These are phyloP conservation scores for Termitomyces bulborhizus DNA, from an alignment of 768 basidiomycete genomes.

Conservation along the genomic window DNA sequence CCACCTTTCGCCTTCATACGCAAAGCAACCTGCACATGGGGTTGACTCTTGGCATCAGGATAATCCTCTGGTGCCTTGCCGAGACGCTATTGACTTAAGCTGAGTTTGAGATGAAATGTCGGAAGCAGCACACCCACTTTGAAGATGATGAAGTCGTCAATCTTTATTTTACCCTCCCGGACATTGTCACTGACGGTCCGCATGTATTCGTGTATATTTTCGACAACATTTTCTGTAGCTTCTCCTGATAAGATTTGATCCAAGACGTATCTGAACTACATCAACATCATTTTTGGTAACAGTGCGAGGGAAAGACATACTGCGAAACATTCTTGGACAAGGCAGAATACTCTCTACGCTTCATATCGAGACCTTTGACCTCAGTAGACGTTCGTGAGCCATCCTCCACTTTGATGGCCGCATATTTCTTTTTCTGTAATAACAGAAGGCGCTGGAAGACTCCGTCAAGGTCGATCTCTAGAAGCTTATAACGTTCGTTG, in stretches of 20 bases:
- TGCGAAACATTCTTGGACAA: slow-evolving; percentile 91
- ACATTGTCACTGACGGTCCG: slow-evolving; percentile 71
- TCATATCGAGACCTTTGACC: slow-evolving; percentile 98
- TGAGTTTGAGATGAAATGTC: background rate
- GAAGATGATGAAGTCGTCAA: slow-evolving; percentile 94
- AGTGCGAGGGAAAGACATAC: slow-evolving; percentile 40
- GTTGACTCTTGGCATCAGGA: slow-evolving; percentile 90
- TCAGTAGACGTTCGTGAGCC: slow-evolving; percentile 73
- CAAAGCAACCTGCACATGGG: slow-evolving; percentile 94
- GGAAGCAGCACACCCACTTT: slow-evolving; percentile 52
- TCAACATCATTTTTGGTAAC: background rate
- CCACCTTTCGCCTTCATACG: slow-evolving; percentile 82
- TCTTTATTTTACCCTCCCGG: slow-evolving; percentile 64
- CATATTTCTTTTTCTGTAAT: slow-evolving; percentile 99
- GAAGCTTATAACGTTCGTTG: slow-evolving; percentile 90
- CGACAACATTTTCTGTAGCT: slow-evolving; percentile 81
- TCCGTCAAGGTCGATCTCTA: slow-evolving; percentile 95
- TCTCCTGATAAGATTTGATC: slow-evolving; percentile 91
- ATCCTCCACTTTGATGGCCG: slow-evolving; percentile 92
- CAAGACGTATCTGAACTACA: slow-evolving; percentile 67
- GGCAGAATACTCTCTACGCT: slow-evolving; percentile 89
- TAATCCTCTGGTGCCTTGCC: slow-evolving; percentile 98
- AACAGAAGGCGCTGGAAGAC: slow-evolving; percentile 90
- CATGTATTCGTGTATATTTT: slow-evolving; percentile 90
- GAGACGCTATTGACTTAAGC: slow-evolving; percentile 53